These are phyloP conservation scores for Myxozyma nipponensis DNA, from an alignment of 805 yeast species.

Conservation along the genomic window DNA sequence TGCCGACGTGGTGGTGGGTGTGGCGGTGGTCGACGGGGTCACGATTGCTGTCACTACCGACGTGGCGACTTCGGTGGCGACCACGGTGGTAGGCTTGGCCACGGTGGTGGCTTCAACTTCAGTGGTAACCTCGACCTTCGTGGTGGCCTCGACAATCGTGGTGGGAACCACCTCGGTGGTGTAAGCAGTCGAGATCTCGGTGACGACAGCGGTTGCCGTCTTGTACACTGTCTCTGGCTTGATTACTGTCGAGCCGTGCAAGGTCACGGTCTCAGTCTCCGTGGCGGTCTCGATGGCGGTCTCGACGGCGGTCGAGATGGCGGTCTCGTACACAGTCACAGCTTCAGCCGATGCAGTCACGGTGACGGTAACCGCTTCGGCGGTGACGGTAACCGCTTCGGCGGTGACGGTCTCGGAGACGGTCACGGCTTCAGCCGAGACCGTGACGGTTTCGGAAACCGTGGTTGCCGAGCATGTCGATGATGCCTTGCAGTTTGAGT, in stretches of 20 bases:
- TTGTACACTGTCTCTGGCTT: conserved; percentile 15
- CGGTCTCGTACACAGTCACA: conserved; percentile 17
- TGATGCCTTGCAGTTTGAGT: conserved; percentile 13
- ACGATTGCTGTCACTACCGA: conserved; percentile 5
- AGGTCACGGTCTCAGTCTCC: conserved; percentile 15
- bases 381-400: conserved; percentile 12
- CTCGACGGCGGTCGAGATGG: conserved; percentile 11
- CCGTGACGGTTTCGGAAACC: conserved; percentile 6
- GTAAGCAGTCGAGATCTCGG: conserved; percentile 7
- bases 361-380: conserved; percentile 17
- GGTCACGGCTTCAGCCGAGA: conserved; percentile 1
- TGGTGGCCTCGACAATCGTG: conserved; percentile 13
- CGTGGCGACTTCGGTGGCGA: conserved; percentile 7
- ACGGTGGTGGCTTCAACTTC: conserved; percentile 5
- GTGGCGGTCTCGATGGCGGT: conserved; percentile 22
- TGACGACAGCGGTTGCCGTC: conserved; percentile 17
- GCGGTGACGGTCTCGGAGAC: conserved; percentile 24
- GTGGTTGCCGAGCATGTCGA: conserved; percentile 16
- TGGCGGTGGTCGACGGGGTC: conserved; percentile 10
- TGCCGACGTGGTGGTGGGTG: conserved; percentile 6
- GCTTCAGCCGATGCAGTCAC: conserved; percentile 18
- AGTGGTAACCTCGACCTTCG: conserved; percentile 10
- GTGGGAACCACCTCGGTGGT: conserved; percentile 17
- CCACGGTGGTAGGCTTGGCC: not conserved
- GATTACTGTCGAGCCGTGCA: conserved; percentile 9